Evolutionary conservation across 768 basidiomycete genomes (phyloP).

Genomic region (Epithele typhae): DNA sequence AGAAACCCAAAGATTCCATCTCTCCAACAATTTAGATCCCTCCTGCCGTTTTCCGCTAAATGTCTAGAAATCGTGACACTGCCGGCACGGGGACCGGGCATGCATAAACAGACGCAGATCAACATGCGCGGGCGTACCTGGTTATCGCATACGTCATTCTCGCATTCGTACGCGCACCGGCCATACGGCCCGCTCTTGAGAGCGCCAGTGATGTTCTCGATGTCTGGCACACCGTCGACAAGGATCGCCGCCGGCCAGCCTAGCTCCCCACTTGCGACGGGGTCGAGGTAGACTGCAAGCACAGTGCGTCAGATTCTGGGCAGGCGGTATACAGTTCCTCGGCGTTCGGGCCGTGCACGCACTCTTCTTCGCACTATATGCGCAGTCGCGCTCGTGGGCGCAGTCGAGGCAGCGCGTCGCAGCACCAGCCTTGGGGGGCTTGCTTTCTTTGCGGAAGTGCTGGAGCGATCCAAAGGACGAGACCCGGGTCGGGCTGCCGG

Average conservation of each 20-base stretch:
- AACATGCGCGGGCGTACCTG: conserved; percentile 39
- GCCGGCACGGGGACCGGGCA: background rate
- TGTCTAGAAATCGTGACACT: too few species aligned
- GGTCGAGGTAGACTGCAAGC: conserved; percentile 71
- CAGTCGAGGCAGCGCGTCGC: conserved; percentile 79
- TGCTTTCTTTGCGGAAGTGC: conserved; percentile 72
- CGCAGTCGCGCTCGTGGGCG: conserved; percentile 63
- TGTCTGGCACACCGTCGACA: conserved; percentile 80
- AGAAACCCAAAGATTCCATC: too few species aligned
- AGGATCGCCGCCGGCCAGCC: conserved; percentile 66
- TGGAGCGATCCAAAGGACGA: conserved; percentile 85
- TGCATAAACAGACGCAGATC: too few species aligned
- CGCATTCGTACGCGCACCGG: conserved; percentile 77
- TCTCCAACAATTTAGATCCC: too few species aligned
- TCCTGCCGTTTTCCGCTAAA: too few species aligned
- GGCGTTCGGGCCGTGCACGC: conserved; percentile 14
- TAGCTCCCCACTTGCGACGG: conserved; percentile 48
- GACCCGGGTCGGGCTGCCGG: conserved; percentile 58
- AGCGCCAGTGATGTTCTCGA: conserved; percentile 77
- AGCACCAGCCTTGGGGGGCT: conserved; percentile 63
- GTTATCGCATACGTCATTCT: conserved; percentile 87
- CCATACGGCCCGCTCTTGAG: conserved; percentile 73
- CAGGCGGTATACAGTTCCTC: background rate
- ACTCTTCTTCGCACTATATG: conserved; percentile 89
- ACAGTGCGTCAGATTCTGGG: too few species aligned